phyloP scores from a whole-genome alignment of 2,329 filamentous ascomycete genomes.

The Xylariaceae sp. region DNA sequence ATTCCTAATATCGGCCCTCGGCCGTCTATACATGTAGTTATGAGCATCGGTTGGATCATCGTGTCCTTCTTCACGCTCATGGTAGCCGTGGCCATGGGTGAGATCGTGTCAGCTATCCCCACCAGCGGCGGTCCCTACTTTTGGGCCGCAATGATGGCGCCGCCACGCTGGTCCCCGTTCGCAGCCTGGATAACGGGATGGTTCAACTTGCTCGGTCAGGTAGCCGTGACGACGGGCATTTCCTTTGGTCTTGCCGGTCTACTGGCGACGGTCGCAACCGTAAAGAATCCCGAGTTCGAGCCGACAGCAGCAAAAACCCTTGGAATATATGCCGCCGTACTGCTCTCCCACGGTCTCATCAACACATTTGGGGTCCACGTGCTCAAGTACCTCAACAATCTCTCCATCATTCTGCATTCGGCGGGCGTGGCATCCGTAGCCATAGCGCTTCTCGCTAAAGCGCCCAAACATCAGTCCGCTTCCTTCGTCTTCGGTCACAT shows the following conservation, averaged over 20 bases:
- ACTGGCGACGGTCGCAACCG: slow-evolving; percentile 34
- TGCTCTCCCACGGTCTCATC: slow-evolving; percentile 48
- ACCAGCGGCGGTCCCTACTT: slow-evolving; percentile 56
- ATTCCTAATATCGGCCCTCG: background rate
- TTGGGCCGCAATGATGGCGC: slow-evolving; percentile 54
- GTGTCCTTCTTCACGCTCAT: slow-evolving; percentile 51
- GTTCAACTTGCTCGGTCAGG: slow-evolving; percentile 39
- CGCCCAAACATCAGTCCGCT: slow-evolving; percentile 49
- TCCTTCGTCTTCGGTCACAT: slow-evolving; percentile 51
- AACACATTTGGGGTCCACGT: slow-evolving; percentile 53
- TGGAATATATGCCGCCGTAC: slow-evolving; percentile 54
- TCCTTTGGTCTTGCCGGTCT: slow-evolving; percentile 38
- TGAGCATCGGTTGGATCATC: slow-evolving; percentile 44
- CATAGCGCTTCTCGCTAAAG: slow-evolving; percentile 51
- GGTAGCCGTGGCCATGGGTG: slow-evolving; percentile 51
- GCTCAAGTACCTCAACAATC: slow-evolving; percentile 52
- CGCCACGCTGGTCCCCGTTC: slow-evolving; percentile 36
- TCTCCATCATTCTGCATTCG: slow-evolving; percentile 50
- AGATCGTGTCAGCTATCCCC: slow-evolving; percentile 55
- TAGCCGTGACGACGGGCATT: slow-evolving; percentile 39
- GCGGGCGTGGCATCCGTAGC: slow-evolving; percentile 47
- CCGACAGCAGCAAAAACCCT: slow-evolving; percentile 45
- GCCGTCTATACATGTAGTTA: slow-evolving; percentile 9
- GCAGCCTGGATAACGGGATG: slow-evolving; percentile 39
- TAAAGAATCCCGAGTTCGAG: slow-evolving; percentile 34